Base-by-base conservation (phyloP, 768 basidiomycete species). In the Lanmaoa pseudosensibilis region DNA sequence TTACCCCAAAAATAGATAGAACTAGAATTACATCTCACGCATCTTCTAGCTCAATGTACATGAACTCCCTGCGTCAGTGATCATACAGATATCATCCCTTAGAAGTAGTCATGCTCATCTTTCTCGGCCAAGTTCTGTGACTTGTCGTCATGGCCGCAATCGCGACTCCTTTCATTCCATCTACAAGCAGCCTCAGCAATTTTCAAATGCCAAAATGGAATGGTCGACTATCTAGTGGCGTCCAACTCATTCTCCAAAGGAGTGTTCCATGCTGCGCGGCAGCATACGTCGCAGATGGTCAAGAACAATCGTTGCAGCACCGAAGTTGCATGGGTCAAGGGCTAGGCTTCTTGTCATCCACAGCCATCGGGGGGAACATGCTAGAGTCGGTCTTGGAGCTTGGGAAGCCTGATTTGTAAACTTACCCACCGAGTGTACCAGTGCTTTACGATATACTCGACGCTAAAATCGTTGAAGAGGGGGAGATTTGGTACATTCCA, bases 211-310 rank as follows among this genome's bases (percentile, higher is more conserved):
- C 41, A 49, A 55, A 56, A 58, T 48, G 44, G 61, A 59, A 59
- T 54, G 27, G 27, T 54, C 48, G 47, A 52, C 55, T 70, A 70
- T 68, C 67, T 57, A 7, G 60, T 68, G 66, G 68, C 61, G 68
- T 64, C 32, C 44, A 61, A 58, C 62, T 65, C 64, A 56, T 57
- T 50, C 57, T 45, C 44, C 59, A 46, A 63, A 34, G 27, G 55
- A 60, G 43, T 32, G 43, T 65, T 67, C 65, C 40, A 62, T 57
- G 52, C 68, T 68, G 65, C 64, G 52, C 30, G 38, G 54, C 43
- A 57, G 56, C 47, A 43, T 46, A 50, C 7, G 41, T 60, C 51
- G 53, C 55, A 33, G 23, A 56, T 36, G 52, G 27, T 25, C 50
- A 34, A 55, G 30, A 38, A 46, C 46, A 37, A 52, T 39, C 41